These are phyloP conservation scores for Trichoderma sp. DNA, from an alignment of 2,329 filamentous ascomycete species.

Conservation along the genomic window DNA sequence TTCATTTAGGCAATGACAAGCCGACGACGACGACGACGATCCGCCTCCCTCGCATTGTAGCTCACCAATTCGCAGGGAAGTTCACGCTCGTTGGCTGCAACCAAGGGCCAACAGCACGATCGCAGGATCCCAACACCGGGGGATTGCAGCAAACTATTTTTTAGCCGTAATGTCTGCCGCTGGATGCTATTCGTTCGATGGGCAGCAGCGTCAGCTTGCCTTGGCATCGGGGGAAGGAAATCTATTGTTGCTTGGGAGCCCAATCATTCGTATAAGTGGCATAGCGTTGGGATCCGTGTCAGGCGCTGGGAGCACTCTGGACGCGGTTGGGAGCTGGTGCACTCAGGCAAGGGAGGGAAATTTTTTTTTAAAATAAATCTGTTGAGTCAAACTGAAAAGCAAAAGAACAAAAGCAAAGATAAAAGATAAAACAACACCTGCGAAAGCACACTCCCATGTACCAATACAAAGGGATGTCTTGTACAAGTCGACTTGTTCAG, in stretches of 20 bases:
- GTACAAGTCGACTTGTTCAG: background rate
- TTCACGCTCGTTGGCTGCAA: background rate
- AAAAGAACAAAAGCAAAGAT: background rate
- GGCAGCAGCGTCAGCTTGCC: background rate
- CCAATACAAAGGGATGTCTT: background rate
- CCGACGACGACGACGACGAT: constrained; percentile 5
- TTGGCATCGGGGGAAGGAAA: background rate
- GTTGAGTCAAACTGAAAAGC: background rate
- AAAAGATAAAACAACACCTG: background rate
- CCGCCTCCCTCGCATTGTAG: constrained; percentile 12
- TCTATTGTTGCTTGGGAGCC: background rate
- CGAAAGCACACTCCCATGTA: background rate
- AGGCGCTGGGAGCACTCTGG: background rate
- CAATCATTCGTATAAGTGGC: background rate
- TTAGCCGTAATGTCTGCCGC: background rate
- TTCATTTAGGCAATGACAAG: background rate
- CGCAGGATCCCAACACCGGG: background rate
- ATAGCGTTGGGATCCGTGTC: background rate
- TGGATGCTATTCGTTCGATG: background rate
- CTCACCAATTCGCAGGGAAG: background rate
- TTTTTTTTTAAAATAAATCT: background rate
- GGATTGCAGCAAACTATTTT: background rate
- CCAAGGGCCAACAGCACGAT: background rate
- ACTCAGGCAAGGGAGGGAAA: background rate
- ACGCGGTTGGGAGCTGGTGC: background rate